These are phyloP conservation scores for Acephala macrosclerotiorum DNA, from an alignment of 2,329 filamentous ascomycete species.

Conservation along the genomic window DNA sequence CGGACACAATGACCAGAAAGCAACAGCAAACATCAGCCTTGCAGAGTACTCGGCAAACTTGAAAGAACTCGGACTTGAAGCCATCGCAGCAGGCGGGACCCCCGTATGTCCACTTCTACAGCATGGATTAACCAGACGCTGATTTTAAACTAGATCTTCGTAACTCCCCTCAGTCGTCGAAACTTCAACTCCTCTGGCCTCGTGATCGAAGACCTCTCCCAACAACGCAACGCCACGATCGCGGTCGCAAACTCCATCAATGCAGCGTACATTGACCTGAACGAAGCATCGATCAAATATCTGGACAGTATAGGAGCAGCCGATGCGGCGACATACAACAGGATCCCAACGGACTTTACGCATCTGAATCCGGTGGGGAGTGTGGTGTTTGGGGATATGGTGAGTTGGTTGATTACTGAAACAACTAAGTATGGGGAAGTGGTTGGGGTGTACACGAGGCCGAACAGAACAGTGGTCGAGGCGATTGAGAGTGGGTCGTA, in stretches of 20 bases:
- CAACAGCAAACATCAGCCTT: conserved; percentile 48
- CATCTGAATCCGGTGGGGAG: conserved; percentile 55
- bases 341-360: conserved; percentile 53
- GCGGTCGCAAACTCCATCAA: conserved; percentile 46
- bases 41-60: conserved; percentile 52
- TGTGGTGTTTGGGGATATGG: conserved; percentile 54
- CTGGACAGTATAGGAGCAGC: conserved; percentile 52
- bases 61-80: conserved; percentile 44
- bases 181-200: conserved; percentile 47
- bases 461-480: conserved; percentile 1
- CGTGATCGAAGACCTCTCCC: conserved; percentile 51
- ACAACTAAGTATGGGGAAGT: neutral
- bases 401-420: conserved; percentile 47
- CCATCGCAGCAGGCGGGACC: conserved; percentile 40
- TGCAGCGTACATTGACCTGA: conserved; percentile 52
- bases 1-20: conserved; percentile 61
- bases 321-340: conserved; percentile 52
- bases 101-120: conserved; percentile 25
- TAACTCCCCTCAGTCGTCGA: conserved; percentile 55
- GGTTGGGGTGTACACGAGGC: neutral
- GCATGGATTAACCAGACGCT: neutral
- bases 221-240: conserved; percentile 49
- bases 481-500: conserved; percentile 4
- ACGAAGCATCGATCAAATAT: conserved; percentile 51
- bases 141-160: conserved; percentile 44